These are phyloP conservation scores for Phyllosticta citriasiana DNA, from an alignment of 2,329 filamentous ascomycete genomes.

Conservation along the genomic window DNA sequence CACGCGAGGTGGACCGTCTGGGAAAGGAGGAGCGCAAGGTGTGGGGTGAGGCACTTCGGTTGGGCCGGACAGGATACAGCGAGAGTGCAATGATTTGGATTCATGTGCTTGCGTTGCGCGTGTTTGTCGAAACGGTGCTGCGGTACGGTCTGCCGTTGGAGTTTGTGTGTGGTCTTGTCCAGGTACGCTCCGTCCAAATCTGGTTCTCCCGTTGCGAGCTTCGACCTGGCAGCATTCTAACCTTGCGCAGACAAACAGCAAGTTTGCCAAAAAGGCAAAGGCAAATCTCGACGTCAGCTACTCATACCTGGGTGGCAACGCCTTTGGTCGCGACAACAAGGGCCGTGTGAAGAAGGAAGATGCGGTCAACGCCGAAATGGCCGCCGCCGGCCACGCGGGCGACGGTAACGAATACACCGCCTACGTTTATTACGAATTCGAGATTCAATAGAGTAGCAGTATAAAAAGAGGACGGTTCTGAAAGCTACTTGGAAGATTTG, in stretches of 20 bases:
- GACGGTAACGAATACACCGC: constrained; percentile 82
- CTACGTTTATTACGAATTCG: constrained; percentile 95
- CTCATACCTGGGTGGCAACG: constrained; percentile 89
- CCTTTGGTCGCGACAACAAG: constrained; percentile 85
- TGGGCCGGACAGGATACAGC: constrained; percentile 87
- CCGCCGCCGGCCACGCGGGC: constrained; percentile 56
- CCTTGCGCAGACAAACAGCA: constrained; percentile 60
- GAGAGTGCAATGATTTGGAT: constrained; percentile 95
- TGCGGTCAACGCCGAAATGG: constrained; percentile 70
- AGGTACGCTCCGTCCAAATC: constrained; percentile 47
- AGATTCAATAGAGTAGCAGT: constrained; percentile 41
- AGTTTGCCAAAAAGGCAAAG: constrained; percentile 64
- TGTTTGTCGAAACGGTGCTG: constrained; percentile 97
- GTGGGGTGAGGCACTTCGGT: constrained; percentile 80
- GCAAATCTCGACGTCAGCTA: constrained; percentile 65
- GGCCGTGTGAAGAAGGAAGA: constrained; percentile 89
- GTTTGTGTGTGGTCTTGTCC: constrained; percentile 74
- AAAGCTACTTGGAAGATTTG: background rate
- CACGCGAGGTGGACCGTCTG: constrained; percentile 73
- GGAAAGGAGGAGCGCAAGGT: constrained; percentile 80
- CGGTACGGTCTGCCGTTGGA: constrained; percentile 87
- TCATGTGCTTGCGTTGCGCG: constrained; percentile 78
- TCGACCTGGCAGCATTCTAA: background rate
- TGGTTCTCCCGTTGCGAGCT: background rate
- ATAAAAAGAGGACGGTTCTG: background rate